Conservation (phyloP, 2,329 filamentous ascomycete genomes). For the Alternaria brassicicola region DNA sequence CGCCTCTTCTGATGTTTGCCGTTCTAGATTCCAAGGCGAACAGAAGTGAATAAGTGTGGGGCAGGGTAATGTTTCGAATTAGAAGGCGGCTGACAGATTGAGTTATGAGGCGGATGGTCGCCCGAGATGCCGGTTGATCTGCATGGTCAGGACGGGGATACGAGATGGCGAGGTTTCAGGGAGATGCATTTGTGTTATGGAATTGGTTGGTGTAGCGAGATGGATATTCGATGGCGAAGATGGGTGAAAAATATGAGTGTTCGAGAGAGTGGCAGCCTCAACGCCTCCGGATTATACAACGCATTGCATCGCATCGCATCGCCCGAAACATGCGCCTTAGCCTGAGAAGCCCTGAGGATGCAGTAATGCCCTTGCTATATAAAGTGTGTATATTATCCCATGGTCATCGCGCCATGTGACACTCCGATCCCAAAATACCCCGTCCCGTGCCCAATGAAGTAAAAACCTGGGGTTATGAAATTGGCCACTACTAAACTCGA, state of each 20-base stretch:
- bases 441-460: slow-evolving; percentile 24
- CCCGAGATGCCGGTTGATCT: slow-evolving; percentile 15
- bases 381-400: too few relatives aligned
- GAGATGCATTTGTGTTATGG: too few relatives aligned
- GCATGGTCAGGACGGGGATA: neutral
- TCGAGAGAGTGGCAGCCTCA: too few relatives aligned
- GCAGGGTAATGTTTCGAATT: slow-evolving; percentile 20
- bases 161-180: neutral
- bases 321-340: too few relatives aligned
- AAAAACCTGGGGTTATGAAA: slow-evolving; percentile 23
- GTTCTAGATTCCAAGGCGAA: neutral
- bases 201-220: too few relatives aligned
- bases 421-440: slow-evolving; percentile 14
- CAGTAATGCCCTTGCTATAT: too few relatives aligned
- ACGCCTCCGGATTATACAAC: too few relatives aligned
- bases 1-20: neutral
- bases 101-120: neutral
- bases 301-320: too few relatives aligned
- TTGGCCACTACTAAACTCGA: slow-evolving; percentile 4
- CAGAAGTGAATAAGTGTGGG: neutral
- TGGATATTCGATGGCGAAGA: too few relatives aligned
- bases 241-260: too few relatives aligned
- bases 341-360: too few relatives aligned
- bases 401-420: slow-evolving; percentile 21
- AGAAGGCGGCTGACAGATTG: neutral